Conservation (phyloP, 2,329 filamentous ascomycete genomes). For the Ceratocystis papillata region DNA sequence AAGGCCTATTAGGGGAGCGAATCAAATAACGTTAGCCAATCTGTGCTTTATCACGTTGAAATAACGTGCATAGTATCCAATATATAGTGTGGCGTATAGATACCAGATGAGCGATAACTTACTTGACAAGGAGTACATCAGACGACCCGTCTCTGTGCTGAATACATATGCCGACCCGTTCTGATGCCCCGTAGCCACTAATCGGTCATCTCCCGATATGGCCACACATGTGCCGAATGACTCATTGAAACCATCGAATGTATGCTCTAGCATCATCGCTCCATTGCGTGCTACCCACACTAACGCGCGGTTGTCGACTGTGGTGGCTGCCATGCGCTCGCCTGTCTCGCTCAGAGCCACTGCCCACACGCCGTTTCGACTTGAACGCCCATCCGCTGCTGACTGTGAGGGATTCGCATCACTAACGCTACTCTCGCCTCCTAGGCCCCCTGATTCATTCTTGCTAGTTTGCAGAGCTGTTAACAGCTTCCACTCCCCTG, state of each 20-base stretch:
- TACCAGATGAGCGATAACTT: slow-evolving; percentile 23
- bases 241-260: slow-evolving; percentile 52
- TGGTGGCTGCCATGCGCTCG: slow-evolving; percentile 73
- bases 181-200: slow-evolving; percentile 86
- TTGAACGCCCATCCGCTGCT: not conserved
- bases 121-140: slow-evolving; percentile 78
- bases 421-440: slow-evolving; percentile 32
- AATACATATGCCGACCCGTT: slow-evolving; percentile 90
- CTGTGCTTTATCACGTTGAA: not conserved
- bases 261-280: slow-evolving; percentile 79
- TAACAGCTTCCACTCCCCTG: slow-evolving; percentile 43
- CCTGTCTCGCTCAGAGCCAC: slow-evolving; percentile 77
- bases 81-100: not conserved
- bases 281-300: slow-evolving; percentile 45
- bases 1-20: slow-evolving; percentile 8
- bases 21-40: not conserved
- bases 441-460: slow-evolving; percentile 29
- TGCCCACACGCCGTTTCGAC: slow-evolving; percentile 65
- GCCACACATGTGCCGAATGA: slow-evolving; percentile 82
- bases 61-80: not conserved
- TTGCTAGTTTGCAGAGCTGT: slow-evolving; percentile 32
- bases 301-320: slow-evolving; percentile 38
- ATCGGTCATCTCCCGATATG: slow-evolving; percentile 64
- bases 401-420: not conserved
- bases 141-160: slow-evolving; percentile 76